A percentile compares a stretch with the other conserved stretches of the same genome.
These are phyloP conservation scores for Colletotrichum sidae DNA, from an alignment of 2,329 filamentous ascomycete species.

Conservation along the genomic window DNA sequence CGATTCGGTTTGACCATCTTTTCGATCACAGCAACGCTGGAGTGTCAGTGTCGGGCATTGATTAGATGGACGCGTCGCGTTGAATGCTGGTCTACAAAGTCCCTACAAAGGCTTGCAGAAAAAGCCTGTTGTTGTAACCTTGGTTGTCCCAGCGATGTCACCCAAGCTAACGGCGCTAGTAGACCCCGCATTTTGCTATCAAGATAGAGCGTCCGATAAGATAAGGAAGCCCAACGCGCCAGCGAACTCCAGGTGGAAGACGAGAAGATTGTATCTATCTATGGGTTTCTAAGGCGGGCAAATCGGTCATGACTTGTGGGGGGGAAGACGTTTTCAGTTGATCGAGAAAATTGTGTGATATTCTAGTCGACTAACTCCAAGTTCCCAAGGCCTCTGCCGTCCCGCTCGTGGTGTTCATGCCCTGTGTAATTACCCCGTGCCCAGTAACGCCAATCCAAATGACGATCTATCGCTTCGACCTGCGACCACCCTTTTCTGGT, in stretches of 20 bases:
- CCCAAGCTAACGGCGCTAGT: slow-evolving; percentile 1
- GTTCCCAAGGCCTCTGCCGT: slow-evolving; percentile 17
- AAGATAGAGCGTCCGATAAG: too few relatives aligned
- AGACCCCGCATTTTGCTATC: slow-evolving; percentile 15
- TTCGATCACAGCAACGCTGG: not conserved
- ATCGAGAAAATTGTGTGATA: not conserved
- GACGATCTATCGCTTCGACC: slow-evolving; percentile 17
- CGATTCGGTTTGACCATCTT: not conserved
- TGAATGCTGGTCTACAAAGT: not conserved
- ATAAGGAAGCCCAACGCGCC: too few relatives aligned
- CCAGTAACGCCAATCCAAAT: slow-evolving; percentile 26
- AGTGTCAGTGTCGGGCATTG: too few relatives aligned
- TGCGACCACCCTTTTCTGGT: slow-evolving; percentile 16
- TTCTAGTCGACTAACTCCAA: slow-evolving; percentile 28
- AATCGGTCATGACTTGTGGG: too few relatives aligned
- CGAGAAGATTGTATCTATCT: too few relatives aligned
- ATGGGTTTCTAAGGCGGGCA: too few relatives aligned
- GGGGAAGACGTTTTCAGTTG: too few relatives aligned
- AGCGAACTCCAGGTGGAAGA: too few relatives aligned
- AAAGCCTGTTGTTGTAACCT: not conserved
- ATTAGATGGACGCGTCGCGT: slow-evolving; percentile 11
- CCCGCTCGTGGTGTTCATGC: slow-evolving; percentile 16
- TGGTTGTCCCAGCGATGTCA: slow-evolving; percentile 31
- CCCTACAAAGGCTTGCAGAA: not conserved
- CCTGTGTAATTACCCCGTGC: slow-evolving; percentile 5